Percentiles rank a stretch among this genome's conserved stretches.
These are phyloP conservation scores for Vigna angularis DNA, from an alignment of 306 rosid species.

Conservation along the genomic window DNA sequence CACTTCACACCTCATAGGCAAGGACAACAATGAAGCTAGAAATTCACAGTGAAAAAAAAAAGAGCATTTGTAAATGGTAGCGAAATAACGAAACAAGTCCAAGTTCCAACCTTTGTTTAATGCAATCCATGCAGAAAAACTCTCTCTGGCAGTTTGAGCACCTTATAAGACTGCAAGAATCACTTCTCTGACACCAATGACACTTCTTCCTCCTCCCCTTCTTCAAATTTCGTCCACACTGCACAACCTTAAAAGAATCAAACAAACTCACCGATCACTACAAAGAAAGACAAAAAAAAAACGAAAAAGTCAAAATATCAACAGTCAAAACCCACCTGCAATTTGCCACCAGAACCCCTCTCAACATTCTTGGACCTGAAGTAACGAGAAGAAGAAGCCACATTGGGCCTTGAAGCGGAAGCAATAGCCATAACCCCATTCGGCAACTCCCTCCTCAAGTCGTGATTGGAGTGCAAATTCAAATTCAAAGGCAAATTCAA, in stretches of 20 bases:
- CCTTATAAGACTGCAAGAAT: conserved; percentile 64
- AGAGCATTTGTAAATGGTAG: neutral
- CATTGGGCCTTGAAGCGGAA: conserved; percentile 68
- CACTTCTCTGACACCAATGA: conserved; percentile 85
- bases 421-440: conserved; percentile 92
- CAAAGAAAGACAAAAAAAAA: neutral
- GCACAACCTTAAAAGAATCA: conserved; percentile 54
- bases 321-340: conserved; percentile 60
- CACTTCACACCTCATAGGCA: neutral
- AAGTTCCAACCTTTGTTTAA: conserved; percentile 72
- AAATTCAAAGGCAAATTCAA: neutral
- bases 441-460: conserved; percentile 78
- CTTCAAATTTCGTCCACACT: conserved; percentile 57
- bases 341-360: conserved; percentile 59
- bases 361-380: conserved; percentile 94
- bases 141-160: conserved; percentile 85
- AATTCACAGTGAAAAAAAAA: conserved; percentile 12
- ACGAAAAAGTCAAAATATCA: conserved; percentile 11
- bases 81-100: conserved; percentile 33
- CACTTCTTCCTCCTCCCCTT: conserved; percentile 77
- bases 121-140: conserved; percentile 87
- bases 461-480: conserved; percentile 45
- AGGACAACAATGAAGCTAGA: conserved; percentile 34
- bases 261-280: conserved; percentile 22
- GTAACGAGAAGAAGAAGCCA: conserved; percentile 64